Evolutionary conservation across 805 yeast genomes (phyloP).

Genomic region (Kodamaea laetipori): DNA sequence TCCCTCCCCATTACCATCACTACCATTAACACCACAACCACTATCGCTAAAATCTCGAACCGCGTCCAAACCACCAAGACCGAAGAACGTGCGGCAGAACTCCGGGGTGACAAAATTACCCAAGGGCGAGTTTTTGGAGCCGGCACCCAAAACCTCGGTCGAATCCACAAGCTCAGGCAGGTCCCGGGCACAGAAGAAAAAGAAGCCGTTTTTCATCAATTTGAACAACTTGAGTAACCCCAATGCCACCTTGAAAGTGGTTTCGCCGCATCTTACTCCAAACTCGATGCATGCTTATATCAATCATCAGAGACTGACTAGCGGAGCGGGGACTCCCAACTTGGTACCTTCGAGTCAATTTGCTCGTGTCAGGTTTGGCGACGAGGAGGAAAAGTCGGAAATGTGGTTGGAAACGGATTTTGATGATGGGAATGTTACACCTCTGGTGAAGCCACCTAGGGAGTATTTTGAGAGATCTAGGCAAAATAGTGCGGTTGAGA

Average conservation of each 20-base stretch:
- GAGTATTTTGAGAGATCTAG: conserved; percentile 1
- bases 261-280: conserved; percentile 8
- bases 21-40: conserved; percentile 1
- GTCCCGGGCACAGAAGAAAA: conserved; percentile 6
- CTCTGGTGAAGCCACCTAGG: conserved; percentile 1
- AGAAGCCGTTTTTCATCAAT: conserved; percentile 14
- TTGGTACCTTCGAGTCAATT: conserved; percentile 19
- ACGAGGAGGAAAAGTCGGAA: conserved; percentile 9
- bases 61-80: conserved; percentile 9
- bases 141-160: conserved; percentile 3
- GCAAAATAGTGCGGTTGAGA: neutral
- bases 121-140: conserved; percentile 4
- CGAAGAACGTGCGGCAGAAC: conserved; percentile 19
- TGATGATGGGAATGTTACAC: neutral
- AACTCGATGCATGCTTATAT: conserved; percentile 8
- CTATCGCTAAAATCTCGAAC: neutral
- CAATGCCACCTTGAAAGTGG: conserved; percentile 7
- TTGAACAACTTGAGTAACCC: conserved; percentile 16
- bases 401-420: conserved; percentile 7
- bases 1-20: conserved; percentile 7
- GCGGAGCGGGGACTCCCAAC: conserved; percentile 9
- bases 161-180: conserved; percentile 6
- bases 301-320: conserved; percentile 6
- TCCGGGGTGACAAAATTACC: conserved; percentile 12
- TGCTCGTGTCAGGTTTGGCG: conserved; percentile 14